Base-by-base conservation (phyloP, 2,329 filamentous ascomycete species). In the Fusarium nurragi region DNA sequence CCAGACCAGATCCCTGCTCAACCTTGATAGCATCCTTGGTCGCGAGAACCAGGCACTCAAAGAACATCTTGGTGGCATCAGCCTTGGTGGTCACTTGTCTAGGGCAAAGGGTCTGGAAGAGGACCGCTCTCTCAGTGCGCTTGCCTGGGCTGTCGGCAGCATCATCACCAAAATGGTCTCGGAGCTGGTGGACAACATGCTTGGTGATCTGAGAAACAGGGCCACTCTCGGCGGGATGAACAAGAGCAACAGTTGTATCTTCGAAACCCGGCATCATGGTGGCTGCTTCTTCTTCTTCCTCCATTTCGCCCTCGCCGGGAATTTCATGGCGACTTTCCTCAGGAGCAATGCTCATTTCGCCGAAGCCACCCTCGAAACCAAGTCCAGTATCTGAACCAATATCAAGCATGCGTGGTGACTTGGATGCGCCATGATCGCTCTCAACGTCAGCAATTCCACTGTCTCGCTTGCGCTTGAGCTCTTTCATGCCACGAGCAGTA, bases 1-100 rank as follows among this genome's bases (percentile, higher is more conserved):
- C 94, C 23, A 98, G 85, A 34, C 84, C 86, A 62, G 89, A 82
- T 45, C 86, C 86, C 78, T 99, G 95, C 75, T 98, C 94, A 23
- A 98, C 93, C 79, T 97, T 97, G 79, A 99, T 91, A 25, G 95
- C 95, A 75, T 99, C 95, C 80, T 99, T 99, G 38, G 95, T 99
- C 6, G 94, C 95, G 43, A 99, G 84, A 4, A 99, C 95, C 22
- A 99, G 84, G 52, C 95, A 90, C 79, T 99, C 95, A 72, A 99
- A 99, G 81, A 99, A 99, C 93, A 99, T 97, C 84, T 97, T 97
- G 39, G 95, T 99, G 1, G 95, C 95, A 72, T 98, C 95, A 10
- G 91, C 90, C 77, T 92, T 92, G 67, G 86, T 93, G 1, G 94
- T 94, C 60, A 86, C 86, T 65, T 84, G 80, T 78, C 97, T 92